Conservation (phyloP, 306 rosid species). For the Quillaja saponaria region DNA sequence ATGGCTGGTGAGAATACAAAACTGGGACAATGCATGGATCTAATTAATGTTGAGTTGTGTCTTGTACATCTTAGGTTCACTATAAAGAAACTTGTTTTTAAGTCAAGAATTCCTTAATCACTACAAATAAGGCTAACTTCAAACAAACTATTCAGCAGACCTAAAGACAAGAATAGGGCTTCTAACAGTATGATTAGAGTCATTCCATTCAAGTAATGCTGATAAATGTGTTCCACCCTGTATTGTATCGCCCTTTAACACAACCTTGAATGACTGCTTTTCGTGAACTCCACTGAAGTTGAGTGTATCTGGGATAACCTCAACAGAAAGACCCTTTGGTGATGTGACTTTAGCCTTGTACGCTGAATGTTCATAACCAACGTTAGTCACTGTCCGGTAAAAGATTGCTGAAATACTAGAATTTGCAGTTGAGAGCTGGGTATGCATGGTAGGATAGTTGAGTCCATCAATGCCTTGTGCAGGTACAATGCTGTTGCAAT, state of each 20-base stretch:
- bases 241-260: constrained; percentile 48
- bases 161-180: constrained; percentile 54
- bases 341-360: constrained; percentile 61
- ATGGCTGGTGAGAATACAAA: no score
- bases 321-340: constrained; percentile 49
- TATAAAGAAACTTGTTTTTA: no score
- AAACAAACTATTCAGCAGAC: not conserved
- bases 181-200: constrained; percentile 54
- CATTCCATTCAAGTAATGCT: constrained; percentile 67
- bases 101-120: no score
- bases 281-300: constrained; percentile 38
- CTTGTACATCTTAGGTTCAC: no score
- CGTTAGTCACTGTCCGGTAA: constrained; percentile 58
- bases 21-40: no score
- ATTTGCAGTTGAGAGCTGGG: constrained; percentile 18
- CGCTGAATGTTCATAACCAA: constrained; percentile 48
- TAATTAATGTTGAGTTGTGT: no score
- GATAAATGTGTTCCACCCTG: not conserved
- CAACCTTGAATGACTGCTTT: constrained; percentile 54
- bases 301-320: constrained; percentile 54
- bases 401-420: constrained; percentile 52
- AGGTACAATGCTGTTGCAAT: constrained; percentile 39
- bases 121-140: not conserved
- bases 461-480: constrained; percentile 67
- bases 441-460: constrained; percentile 80